These are phyloP conservation scores for Keithomyces neogunnii DNA, from an alignment of 2,329 filamentous ascomycete species.

Conservation along the genomic window DNA sequence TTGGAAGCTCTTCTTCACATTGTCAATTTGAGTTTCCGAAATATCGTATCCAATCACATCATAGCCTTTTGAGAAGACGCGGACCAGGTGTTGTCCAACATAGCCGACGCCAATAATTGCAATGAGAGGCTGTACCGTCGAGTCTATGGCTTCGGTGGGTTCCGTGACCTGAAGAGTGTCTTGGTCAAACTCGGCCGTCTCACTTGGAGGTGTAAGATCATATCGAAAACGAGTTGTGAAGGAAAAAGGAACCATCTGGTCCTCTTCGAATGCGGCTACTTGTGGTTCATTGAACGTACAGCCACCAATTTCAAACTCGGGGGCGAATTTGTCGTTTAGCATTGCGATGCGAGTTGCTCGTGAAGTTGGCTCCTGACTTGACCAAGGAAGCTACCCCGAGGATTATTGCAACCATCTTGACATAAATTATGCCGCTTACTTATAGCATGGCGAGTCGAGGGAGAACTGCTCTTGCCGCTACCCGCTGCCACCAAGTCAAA, in stretches of 20 bases:
- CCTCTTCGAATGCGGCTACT: not conserved
- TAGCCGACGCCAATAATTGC: conserved; percentile 45
- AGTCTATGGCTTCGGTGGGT: conserved; percentile 3
- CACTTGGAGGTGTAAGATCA: conserved; percentile 25
- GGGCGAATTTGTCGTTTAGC: not conserved
- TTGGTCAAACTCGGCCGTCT: conserved; percentile 19
- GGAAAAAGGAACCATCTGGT: conserved; percentile 2
- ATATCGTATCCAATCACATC: conserved; percentile 41
- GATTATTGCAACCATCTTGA: no score
- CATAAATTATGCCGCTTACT: no score
- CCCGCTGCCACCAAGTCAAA: no score
- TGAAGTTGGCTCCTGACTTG: not conserved
- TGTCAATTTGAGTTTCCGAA: conserved; percentile 27
- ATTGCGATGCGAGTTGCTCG: not conserved
- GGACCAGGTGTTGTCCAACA: conserved; percentile 40
- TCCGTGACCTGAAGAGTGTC: conserved; percentile 4
- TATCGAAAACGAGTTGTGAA: conserved; percentile 18
- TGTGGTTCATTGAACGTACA: not conserved
- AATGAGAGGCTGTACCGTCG: conserved; percentile 23
- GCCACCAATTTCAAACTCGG: not conserved
- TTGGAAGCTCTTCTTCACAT: conserved; percentile 21
- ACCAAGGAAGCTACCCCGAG: not conserved
- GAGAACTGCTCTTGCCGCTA: no score
- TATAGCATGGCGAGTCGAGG: no score
- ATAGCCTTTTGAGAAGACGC: conserved; percentile 31